Evolutionary conservation across 2,329 filamentous ascomycete genomes (phyloP).

Genomic region (Pseudophaeomoniella oleicola): DNA sequence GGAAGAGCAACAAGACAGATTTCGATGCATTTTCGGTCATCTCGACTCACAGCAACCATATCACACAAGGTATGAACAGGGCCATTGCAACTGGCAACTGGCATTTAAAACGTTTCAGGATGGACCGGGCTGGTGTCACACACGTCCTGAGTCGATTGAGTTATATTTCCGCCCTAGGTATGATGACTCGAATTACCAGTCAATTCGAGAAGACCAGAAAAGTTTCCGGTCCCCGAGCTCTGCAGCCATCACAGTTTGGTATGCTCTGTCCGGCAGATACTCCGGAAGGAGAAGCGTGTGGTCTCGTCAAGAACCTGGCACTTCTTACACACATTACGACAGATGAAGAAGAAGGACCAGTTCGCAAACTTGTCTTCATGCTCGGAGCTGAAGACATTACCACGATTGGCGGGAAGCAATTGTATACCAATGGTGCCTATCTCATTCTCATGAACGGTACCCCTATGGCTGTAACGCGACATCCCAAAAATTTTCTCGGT

Average conservation of each 20-base stretch:
- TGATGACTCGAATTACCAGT: conserved; percentile 98
- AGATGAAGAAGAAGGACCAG: conserved; percentile 81
- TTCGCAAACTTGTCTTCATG: conserved; percentile 72
- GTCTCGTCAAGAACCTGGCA: conserved; percentile 92
- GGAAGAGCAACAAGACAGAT: conserved; percentile 78
- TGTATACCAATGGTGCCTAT: conserved; percentile 72
- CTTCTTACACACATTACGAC: conserved; percentile 99
- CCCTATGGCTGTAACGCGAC: conserved; percentile 71
- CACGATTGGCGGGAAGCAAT: conserved; percentile 67
- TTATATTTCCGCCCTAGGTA: conserved; percentile 91
- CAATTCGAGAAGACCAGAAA: conserved; percentile 99
- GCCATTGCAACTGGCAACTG: conserved; percentile 97
- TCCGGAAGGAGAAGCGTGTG: conserved; percentile 95
- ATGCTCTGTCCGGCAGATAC: conserved; percentile 97
- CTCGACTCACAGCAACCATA: conserved; percentile 68
- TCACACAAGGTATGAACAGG: conserved; percentile 85
- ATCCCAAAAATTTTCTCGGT: conserved; percentile 73
- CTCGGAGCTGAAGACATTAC: conserved; percentile 74
- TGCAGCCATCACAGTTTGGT: conserved; percentile 95
- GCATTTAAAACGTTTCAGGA: conserved; percentile 95
- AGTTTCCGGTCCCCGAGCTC: conserved; percentile 83
- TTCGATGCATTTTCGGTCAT: conserved; percentile 81
- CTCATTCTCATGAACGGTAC: conserved; percentile 94
- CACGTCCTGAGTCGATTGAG: conserved; percentile 90
- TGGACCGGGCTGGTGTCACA: conserved; percentile 93